Evolutionary conservation across 495 filamentous ascomycete genomes (phyloP), one percentile per base, ranked within the genome.

Genomic region (Trichocladium antarcticum): DNA sequence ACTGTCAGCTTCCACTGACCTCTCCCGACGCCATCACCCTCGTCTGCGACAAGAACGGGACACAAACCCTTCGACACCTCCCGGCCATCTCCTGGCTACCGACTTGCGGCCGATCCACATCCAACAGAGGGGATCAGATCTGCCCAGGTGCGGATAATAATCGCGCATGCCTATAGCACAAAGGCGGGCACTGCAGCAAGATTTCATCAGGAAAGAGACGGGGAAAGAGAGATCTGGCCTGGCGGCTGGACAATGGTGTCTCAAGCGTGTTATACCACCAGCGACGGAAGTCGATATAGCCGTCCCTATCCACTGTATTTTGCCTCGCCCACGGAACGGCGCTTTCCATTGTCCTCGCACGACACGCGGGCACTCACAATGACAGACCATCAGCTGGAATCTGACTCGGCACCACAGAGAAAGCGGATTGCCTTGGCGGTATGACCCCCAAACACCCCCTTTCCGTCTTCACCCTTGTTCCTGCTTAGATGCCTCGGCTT

Each of bases 351-450:
- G 7, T 55, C 65, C 20, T 57, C 53, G 9, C 65, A 67, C 57
- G 64, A 69, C 35, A 55, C 45, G 6, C 51, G 65, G 49, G 38
- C 63, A 10, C 31, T 59, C 35, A 61, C 51, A 29, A 74, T 74
- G 71, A 54, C 64, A n/a, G 71, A 73, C 24, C 66, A 32, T 32
- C 31, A 64, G 22, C 45, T 60, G 8, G 69, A 70, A 32, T 49
- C 63, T 10, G 68, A 73, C n/a, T 56, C 62, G 24, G 45, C 63
- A 14, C 68, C 68, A 21, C 70, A 74, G 39, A 66, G 75, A 36
- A 76, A 75, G 58, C 62, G 84, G 45, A 85, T 83, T 54, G 76
- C 77, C 16, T 77, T 88, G 31, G 84, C 84, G 32, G 84, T 88
- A 75, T 68, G 81, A 31, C 5, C 14, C 19, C 16, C 14, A 38